Percentiles rank a stretch among this genome's conserved stretches.
Evolutionary conservation across 2,329 filamentous ascomycete species (phyloP).

Genomic region (Phialocephala subalpina): DNA sequence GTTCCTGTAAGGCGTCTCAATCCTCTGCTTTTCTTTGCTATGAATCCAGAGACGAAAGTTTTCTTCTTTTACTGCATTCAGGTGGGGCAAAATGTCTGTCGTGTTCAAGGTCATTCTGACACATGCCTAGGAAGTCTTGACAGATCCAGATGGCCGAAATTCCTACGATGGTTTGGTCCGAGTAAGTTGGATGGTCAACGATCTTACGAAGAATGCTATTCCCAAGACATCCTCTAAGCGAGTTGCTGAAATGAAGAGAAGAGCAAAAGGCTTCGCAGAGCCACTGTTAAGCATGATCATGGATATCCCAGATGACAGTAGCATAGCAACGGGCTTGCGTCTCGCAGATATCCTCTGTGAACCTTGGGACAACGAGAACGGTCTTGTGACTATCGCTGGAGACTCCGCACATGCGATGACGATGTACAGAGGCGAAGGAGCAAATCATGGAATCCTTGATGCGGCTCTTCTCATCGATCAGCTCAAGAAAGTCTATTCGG

Average conservation of each 20-base stretch:
- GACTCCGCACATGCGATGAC: slow-evolving; percentile 48
- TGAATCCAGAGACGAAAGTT: slow-evolving; percentile 57
- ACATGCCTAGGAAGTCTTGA: slow-evolving; percentile 43
- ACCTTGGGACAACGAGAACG: slow-evolving; percentile 42
- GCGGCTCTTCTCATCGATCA: slow-evolving; percentile 54
- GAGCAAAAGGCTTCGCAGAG: slow-evolving; percentile 49
- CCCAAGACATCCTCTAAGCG: slow-evolving; percentile 42
- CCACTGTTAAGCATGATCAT: slow-evolving; percentile 53
- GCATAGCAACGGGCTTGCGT: slow-evolving; percentile 41
- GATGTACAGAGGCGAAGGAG: slow-evolving; percentile 61
- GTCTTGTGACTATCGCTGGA: slow-evolving; percentile 42
- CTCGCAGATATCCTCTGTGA: slow-evolving; percentile 46
- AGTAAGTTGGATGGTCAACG: slow-evolving; percentile 54
- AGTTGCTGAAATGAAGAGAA: slow-evolving; percentile 46
- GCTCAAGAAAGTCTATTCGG: slow-evolving; percentile 29
- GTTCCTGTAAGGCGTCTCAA: slow-evolving; percentile 55
- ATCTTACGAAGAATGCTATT: slow-evolving; percentile 44
- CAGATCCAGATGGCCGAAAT: slow-evolving; percentile 47
- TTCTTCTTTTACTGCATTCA: slow-evolving; percentile 60
- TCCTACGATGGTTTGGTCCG: slow-evolving; percentile 54
- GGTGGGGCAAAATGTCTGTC: slow-evolving; percentile 25
- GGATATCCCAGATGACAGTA: slow-evolving; percentile 51
- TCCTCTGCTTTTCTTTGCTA: slow-evolving; percentile 61
- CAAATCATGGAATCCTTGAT: slow-evolving; percentile 64
- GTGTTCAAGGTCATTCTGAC: background rate